Base-by-base conservation (phyloP, 2,329 filamentous ascomycete species). In the Fusarium proliferatum region DNA sequence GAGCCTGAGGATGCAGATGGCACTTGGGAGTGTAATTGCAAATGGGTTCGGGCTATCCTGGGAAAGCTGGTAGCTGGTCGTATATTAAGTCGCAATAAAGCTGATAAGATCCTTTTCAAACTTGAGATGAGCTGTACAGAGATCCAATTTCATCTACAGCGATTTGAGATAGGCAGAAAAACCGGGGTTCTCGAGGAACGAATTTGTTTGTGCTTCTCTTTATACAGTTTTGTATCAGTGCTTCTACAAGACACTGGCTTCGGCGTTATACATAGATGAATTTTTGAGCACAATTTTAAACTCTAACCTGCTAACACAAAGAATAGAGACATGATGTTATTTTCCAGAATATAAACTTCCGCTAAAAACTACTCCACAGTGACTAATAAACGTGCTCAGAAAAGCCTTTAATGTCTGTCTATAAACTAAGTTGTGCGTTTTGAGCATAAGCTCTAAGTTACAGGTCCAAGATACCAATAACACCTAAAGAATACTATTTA, bases 121-220 rank as follows among this genome's bases (percentile, higher is more conserved):
- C 21, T 34, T 23, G 30, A 23, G 2, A 34, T 9, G 6, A 3
- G 9, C 11, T 51, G 15, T 34, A 21, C 3, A 21, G 26, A 48
- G 3, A 34, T 23, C 11, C 7, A 34, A 23, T 5, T 23, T 51
- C 28, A 13, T 11, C 3, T 23, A 19, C 7, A 23, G 21, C 11
- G 2, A 51, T 34, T 3, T 5, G 13, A 33, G 15, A 21, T 9
- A 17, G 21, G 28, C 1, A 4, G 1, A 33, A 23, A 10, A 4
- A 19, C 2, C 11, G 0, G 0, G 7, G 5, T 7, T 1, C 0
- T 11, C 2, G 16, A 51, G 16, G 30, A 23, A 13, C 11, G 3
- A 34, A 13, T 1, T 33, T 51, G 1, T 33, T 34, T 23, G 8
- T 23, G 16, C 2, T 23, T 1, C 8, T 16, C 28, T 33, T 23